Conservation (phyloP, 805 yeast genomes). For the Spathaspora passalidarum region DNA sequence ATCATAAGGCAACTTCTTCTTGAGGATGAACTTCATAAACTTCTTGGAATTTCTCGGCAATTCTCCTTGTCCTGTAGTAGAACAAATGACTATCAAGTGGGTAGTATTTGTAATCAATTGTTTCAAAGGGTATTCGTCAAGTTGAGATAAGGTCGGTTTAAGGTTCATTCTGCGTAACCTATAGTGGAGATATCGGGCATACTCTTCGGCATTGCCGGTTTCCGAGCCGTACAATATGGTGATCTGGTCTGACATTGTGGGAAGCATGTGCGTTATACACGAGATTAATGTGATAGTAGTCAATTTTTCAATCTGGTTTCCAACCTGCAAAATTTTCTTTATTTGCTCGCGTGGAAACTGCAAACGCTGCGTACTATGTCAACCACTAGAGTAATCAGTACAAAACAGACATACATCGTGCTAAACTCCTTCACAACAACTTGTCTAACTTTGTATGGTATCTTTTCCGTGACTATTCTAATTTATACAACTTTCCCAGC, state of each 20-base stretch:
- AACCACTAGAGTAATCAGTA: too few relatives aligned
- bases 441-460: too few relatives aligned
- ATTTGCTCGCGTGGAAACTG: too few relatives aligned
- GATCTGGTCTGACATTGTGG: conserved; percentile 21
- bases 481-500: too few relatives aligned
- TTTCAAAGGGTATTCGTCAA: conserved; percentile 61
- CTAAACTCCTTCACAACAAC: too few relatives aligned
- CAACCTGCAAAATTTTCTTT: too few relatives aligned
- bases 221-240: conserved; percentile 85
- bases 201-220: conserved; percentile 88
- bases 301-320: too few relatives aligned
- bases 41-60: conserved; percentile 73
- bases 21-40: conserved; percentile 73
- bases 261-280: neutral
- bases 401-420: too few relatives aligned
- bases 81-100: conserved; percentile 58
- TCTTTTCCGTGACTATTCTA: too few relatives aligned
- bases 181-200: conserved; percentile 62
- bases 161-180: conserved; percentile 54
- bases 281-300: too few relatives aligned
- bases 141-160: conserved; percentile 44
- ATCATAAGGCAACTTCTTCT: conserved; percentile 57
- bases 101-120: conserved; percentile 47
- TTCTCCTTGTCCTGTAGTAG: conserved; percentile 96
- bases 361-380: too few relatives aligned